Evolutionary conservation across 805 yeast genomes (phyloP).

Genomic region (Metschnikowia hibisci): DNA sequence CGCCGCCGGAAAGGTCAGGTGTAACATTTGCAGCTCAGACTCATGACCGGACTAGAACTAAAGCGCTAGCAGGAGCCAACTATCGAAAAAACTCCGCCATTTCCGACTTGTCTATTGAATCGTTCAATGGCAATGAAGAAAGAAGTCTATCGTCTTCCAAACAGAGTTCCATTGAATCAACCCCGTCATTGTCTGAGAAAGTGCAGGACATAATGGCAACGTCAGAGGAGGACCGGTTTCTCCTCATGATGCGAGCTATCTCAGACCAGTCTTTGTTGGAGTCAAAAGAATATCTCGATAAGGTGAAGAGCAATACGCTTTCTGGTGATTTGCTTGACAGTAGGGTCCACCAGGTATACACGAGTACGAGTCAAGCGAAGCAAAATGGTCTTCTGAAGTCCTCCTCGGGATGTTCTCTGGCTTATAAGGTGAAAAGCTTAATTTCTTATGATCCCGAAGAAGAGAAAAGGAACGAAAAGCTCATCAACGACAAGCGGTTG

Average conservation of each 20-base stretch:
- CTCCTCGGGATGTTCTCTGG: conserved; percentile 16
- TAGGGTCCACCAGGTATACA: conserved; percentile 36
- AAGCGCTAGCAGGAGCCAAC: conserved; percentile 2
- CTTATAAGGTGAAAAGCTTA: conserved; percentile 40
- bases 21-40: conserved; percentile 12
- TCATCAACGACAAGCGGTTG: conserved; percentile 15
- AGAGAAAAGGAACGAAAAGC: conserved; percentile 21
- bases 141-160: conserved; percentile 6
- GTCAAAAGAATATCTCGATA: conserved; percentile 22
- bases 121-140: conserved; percentile 13
- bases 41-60: background rate
- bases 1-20: background rate
- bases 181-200: background rate
- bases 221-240: conserved; percentile 16
- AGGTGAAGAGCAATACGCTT: conserved; percentile 15
- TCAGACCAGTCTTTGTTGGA: conserved; percentile 28
- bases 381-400: conserved; percentile 11
- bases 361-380: conserved; percentile 11
- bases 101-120: conserved; percentile 18
- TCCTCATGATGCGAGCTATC: conserved; percentile 22
- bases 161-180: background rate
- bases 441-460: conserved; percentile 34
- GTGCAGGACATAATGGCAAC: conserved; percentile 7
- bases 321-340: conserved; percentile 19
- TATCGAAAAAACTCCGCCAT: conserved; percentile 13